Base-by-base conservation (phyloP, 306 rosid species). In the Vachellia pachyceras region DNA sequence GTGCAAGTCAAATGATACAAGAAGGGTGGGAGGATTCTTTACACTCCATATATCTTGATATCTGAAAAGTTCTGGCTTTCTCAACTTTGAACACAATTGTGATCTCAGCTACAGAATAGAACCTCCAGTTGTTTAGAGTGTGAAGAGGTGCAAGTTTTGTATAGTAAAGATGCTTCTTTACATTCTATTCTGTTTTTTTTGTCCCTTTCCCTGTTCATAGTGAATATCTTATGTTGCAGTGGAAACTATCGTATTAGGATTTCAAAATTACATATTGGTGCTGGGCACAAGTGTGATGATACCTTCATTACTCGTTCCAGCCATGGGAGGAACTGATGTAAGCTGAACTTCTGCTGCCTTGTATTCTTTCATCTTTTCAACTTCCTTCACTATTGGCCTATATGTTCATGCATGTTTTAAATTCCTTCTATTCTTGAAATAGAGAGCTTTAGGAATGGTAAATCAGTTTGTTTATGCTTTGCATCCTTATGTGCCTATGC, bases 281-380 rank as follows among this genome's bases (percentile, higher is more conserved):
- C 86, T 95, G 80, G 99, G 99, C 45, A 95, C 97, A 50, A 92
- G 94, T 85, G 99, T 95, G 35, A 92, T 95, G 99, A 89, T 95
- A 82, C 97, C 99, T 52, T 85, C 99, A 4, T 0, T 85, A 60
- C 89, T 92, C 11, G 99, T 95, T 69, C 99, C 88, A 17, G 95
- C 88, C 78, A 95, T 95, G 99, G 99, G 99, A 78, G 99, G 99
- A 84, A 89, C 84, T 75, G 85, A 87, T 88, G 99, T 95, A 88
- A 81, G 97, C 36, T 73, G 13, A 73, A 61, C 78, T 68, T 74
- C 49, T 73, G 5, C 25, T 11, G n/a, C 75, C 33, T 29, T 29
- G 33, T 29, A 2, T 29, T 29, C 33, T 29, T 29, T 29, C 33
- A 29, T 29, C 33, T 29, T 29, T 29, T 29, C 33, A 29, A 29